Percentiles rank a stretch among this genome's conserved stretches.
phyloP scores from a whole-genome alignment of 768 basidiomycete species.

The Pluteus cervinus region DNA sequence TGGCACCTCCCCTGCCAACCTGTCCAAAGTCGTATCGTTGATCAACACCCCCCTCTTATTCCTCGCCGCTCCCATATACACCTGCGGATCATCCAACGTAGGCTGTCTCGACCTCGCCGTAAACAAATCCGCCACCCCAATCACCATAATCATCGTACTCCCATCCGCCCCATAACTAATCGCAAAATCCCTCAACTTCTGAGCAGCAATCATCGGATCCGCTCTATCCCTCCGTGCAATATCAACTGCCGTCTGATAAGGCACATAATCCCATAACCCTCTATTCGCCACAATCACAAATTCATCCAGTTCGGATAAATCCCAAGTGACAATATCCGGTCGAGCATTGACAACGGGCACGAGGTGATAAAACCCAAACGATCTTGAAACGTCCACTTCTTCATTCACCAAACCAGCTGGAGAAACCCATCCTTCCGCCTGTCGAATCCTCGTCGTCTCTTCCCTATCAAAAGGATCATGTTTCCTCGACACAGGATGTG shows the following conservation, averaged over 20 bases:
- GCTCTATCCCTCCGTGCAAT: slow-evolving; percentile 73
- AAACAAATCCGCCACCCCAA: slow-evolving; percentile 78
- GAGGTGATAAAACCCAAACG: slow-evolving; percentile 89
- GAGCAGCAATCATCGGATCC: slow-evolving; percentile 76
- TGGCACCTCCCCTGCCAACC: slow-evolving; percentile 73
- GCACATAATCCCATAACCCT: slow-evolving; percentile 90
- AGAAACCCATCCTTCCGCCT: slow-evolving; percentile 92
- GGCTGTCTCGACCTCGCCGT: slow-evolving; percentile 16
- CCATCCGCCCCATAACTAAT: slow-evolving; percentile 95
- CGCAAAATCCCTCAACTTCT: slow-evolving; percentile 94
- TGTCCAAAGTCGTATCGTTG: slow-evolving; percentile 47
- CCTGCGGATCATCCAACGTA: slow-evolving; percentile 16
- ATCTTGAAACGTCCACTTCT: slow-evolving; percentile 84
- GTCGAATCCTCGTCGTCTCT: slow-evolving; percentile 84
- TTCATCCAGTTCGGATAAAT: slow-evolving; percentile 81
- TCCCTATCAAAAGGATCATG: slow-evolving; percentile 87
- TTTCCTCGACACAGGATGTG: slow-evolving; percentile 65
- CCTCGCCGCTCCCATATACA: slow-evolving; percentile 16
- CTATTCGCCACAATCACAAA: slow-evolving; percentile 94
- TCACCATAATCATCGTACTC: slow-evolving; percentile 97
- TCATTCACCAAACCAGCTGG: slow-evolving; percentile 89
- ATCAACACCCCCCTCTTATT: slow-evolving; percentile 51
- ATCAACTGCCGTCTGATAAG: slow-evolving; percentile 94
- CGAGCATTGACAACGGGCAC: slow-evolving; percentile 87
- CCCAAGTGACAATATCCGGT: slow-evolving; percentile 67